phyloP scores from a whole-genome alignment of 2,329 filamentous ascomycete genomes.

The Hymenoscyphus albidus region DNA sequence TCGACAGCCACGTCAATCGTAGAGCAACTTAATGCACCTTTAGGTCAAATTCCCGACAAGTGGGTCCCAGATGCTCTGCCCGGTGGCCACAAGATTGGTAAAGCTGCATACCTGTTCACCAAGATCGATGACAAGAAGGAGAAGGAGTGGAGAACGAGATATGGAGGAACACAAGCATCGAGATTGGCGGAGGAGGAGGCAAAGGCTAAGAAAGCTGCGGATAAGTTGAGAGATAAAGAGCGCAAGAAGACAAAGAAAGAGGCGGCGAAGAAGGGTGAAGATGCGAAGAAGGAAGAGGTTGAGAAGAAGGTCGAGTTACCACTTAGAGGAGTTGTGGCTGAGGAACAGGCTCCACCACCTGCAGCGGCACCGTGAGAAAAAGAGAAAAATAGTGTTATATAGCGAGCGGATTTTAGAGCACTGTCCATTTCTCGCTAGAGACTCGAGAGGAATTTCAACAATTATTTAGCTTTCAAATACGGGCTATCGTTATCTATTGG shows the following conservation, averaged over 20 bases:
- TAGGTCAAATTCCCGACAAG: conserved; percentile 60
- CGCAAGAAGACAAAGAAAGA: conserved; percentile 44
- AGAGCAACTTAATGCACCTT: conserved; percentile 62
- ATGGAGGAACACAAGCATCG: conserved; percentile 61
- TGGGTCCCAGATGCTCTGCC: conserved; percentile 62
- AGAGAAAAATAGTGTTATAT: background rate
- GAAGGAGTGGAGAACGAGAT: conserved; percentile 76
- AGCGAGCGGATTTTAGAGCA: background rate
- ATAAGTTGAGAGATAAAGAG: conserved; percentile 42
- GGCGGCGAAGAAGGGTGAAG: conserved; percentile 22
- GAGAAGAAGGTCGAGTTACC: conserved; percentile 24
- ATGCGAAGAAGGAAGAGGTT: conserved; percentile 31
- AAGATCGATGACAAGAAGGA: conserved; percentile 78
- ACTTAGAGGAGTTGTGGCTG: conserved; percentile 29
- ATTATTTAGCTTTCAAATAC: background rate
- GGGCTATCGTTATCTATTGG: no score
- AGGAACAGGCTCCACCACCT: conserved; percentile 35
- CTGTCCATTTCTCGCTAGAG: background rate
- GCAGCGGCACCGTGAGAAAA: conserved; percentile 29
- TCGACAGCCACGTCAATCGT: conserved; percentile 72
- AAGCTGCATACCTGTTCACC: conserved; percentile 75
- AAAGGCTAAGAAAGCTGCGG: conserved; percentile 35
- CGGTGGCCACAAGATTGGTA: conserved; percentile 76
- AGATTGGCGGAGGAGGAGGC: conserved; percentile 70
- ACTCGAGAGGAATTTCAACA: background rate